phyloP scores from a whole-genome alignment of 2,329 filamentous ascomycete species.

The Pezicula carpinea region DNA sequence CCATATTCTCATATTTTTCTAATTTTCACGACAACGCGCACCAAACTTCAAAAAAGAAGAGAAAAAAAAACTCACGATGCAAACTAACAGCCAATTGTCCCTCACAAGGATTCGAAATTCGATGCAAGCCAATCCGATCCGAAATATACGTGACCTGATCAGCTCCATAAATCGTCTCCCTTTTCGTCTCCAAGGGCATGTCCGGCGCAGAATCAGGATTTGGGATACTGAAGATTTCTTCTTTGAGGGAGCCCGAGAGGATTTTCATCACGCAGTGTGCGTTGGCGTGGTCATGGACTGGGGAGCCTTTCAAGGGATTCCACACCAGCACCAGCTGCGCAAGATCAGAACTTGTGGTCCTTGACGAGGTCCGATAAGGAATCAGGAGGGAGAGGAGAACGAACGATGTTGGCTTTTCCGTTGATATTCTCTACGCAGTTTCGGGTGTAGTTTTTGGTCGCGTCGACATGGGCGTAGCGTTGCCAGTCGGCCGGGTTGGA shows the following conservation, averaged over 20 bases:
- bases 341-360: not conserved
- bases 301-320: constrained; percentile 77
- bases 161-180: constrained; percentile 58
- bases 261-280: constrained; percentile 95
- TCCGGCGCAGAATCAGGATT: constrained; percentile 44
- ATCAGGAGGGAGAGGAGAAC: constrained; percentile 51
- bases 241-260: constrained; percentile 69
- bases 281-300: constrained; percentile 84
- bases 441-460: constrained; percentile 69
- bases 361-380: not conserved
- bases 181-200: constrained; percentile 13
- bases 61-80: constrained; percentile 43
- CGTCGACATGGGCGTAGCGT: constrained; percentile 67
- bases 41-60: not conserved
- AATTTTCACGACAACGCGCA: too few species aligned
- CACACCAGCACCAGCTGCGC: constrained; percentile 65
- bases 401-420: constrained; percentile 65
- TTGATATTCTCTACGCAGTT: constrained; percentile 63
- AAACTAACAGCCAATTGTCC: constrained; percentile 78
- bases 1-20: too few species aligned
- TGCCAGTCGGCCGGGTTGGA: constrained; percentile 52
- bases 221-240: constrained; percentile 61
- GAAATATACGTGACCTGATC: constrained; percentile 89
- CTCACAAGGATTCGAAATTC: constrained; percentile 68
- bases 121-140: constrained; percentile 79